These are phyloP conservation scores for Nigrospora sphaerica DNA, from an alignment of 2,329 filamentous ascomycete species.

Conservation along the genomic window DNA sequence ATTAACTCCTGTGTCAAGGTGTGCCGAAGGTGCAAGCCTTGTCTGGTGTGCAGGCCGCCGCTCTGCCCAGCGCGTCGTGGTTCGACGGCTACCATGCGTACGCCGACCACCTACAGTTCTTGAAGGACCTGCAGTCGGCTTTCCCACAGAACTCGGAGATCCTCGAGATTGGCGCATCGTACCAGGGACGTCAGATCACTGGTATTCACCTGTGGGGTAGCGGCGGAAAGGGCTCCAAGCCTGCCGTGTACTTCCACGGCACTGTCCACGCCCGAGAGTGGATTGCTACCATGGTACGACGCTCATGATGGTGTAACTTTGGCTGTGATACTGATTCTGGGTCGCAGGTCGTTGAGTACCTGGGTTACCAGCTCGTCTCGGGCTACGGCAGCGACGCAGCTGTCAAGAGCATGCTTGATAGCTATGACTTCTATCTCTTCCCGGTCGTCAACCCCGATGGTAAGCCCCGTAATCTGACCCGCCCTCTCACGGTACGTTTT, in stretches of 20 bases:
- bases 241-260: conserved; percentile 42
- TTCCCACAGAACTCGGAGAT: conserved; percentile 41
- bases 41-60: conserved; percentile 7
- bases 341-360: conserved; percentile 34
- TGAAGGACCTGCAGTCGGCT: conserved; percentile 34
- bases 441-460: conserved; percentile 47
- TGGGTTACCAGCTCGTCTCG: conserved; percentile 37
- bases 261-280: conserved; percentile 49
- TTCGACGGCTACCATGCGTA: conserved; percentile 48
- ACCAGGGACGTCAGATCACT: conserved; percentile 45
- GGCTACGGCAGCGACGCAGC: conserved; percentile 31
- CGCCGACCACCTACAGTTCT: conserved; percentile 41
- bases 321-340: too few relatives aligned
- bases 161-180: conserved; percentile 36
- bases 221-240: conserved; percentile 33
- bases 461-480: conserved; percentile 11
- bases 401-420: conserved; percentile 39
- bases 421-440: conserved; percentile 52
- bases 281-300: conserved; percentile 52
- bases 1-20: conserved; percentile 1
- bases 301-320: too few relatives aligned
- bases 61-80: conserved; percentile 33
- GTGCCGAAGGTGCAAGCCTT: too few relatives aligned
- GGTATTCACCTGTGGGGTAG: conserved; percentile 51
- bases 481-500: neutral